Percentiles rank a stretch among this genome's conserved stretches.
phyloP scores from a whole-genome alignment of 106 monocot species.

The Allium fistulosum region DNA sequence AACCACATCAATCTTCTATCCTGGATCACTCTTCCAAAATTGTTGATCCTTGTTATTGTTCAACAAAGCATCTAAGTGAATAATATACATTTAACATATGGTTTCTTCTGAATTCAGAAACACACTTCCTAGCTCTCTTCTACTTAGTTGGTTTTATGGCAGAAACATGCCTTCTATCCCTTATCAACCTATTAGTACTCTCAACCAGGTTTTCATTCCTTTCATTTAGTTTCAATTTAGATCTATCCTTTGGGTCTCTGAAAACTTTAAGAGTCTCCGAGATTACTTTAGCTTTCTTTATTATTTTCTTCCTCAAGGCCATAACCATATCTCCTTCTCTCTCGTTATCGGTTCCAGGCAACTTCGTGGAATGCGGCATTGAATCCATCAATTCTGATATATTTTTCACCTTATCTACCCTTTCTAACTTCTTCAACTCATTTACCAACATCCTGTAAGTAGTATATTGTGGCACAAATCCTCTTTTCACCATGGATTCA shows the following conservation, averaged over 20 bases:
- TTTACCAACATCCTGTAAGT: slow-evolving; percentile 52
- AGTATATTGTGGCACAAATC: slow-evolving; percentile 64
- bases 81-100: too few species aligned
- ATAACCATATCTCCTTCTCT: slow-evolving; percentile 16
- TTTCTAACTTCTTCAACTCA: slow-evolving; percentile 25
- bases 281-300: slow-evolving; percentile 59
- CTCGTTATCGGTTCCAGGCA: slow-evolving; percentile 50
- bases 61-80: too few species aligned
- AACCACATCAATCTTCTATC: too few species aligned
- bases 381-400: slow-evolving; percentile 50
- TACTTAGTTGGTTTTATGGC: slow-evolving; percentile 2
- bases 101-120: too few species aligned
- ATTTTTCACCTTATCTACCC: background rate
- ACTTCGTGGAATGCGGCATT: slow-evolving; percentile 52
- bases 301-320: slow-evolving; percentile 36
- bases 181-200: slow-evolving; percentile 43
- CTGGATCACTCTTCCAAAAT: too few species aligned
- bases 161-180: slow-evolving; percentile 40
- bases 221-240: slow-evolving; percentile 9
- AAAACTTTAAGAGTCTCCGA: slow-evolving; percentile 50
- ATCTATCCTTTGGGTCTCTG: slow-evolving; percentile 23
- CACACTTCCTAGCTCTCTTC: too few species aligned
- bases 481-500: slow-evolving; percentile 60
- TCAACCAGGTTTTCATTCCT: slow-evolving; percentile 28
- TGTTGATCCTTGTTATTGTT: too few species aligned